Conservation (phyloP, 2,329 filamentous ascomycete species). For the Colletotrichum graminicola region DNA sequence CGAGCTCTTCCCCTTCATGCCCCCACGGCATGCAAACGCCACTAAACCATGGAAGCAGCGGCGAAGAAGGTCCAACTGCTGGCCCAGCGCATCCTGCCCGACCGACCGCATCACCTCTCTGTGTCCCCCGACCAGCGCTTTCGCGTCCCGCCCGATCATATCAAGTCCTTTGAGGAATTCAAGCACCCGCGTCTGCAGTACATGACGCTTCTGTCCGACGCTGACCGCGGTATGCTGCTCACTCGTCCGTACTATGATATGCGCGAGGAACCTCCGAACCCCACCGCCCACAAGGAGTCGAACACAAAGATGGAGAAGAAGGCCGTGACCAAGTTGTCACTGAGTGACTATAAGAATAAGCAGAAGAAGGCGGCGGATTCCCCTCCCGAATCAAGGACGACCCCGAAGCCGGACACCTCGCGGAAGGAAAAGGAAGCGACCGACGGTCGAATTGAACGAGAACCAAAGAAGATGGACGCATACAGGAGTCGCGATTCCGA, state of each 20-base stretch:
- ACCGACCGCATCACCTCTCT: slow-evolving; percentile 66
- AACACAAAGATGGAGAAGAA: slow-evolving; percentile 62
- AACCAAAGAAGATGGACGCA: slow-evolving; percentile 46
- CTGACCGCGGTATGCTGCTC: slow-evolving; percentile 68
- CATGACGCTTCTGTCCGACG: slow-evolving; percentile 68
- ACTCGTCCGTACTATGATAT: slow-evolving; percentile 70
- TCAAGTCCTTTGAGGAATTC: slow-evolving; percentile 61
- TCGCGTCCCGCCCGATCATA: slow-evolving; percentile 56
- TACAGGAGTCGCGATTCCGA: slow-evolving; percentile 45
- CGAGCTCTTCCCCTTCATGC: slow-evolving; percentile 34
- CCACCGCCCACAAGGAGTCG: slow-evolving; percentile 55
- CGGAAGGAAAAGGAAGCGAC: slow-evolving; percentile 41
- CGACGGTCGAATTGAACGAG: slow-evolving; percentile 39
- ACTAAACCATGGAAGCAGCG: slow-evolving; percentile 69
- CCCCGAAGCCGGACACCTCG: slow-evolving; percentile 46
- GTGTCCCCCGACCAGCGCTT: slow-evolving; percentile 63
- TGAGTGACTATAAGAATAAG: slow-evolving; percentile 72
- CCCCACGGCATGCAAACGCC: slow-evolving; percentile 45
- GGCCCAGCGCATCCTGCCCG: slow-evolving; percentile 64
- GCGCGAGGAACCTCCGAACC: slow-evolving; percentile 62
- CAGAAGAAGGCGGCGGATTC: slow-evolving; percentile 52
- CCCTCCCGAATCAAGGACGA: slow-evolving; percentile 41
- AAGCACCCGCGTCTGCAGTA: slow-evolving; percentile 66
- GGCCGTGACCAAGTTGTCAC: slow-evolving; percentile 62
- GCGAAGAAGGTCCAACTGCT: slow-evolving; percentile 67